phyloP scores from a whole-genome alignment of 164 flowering plant species.

The Chimonanthus salicifolius region DNA sequence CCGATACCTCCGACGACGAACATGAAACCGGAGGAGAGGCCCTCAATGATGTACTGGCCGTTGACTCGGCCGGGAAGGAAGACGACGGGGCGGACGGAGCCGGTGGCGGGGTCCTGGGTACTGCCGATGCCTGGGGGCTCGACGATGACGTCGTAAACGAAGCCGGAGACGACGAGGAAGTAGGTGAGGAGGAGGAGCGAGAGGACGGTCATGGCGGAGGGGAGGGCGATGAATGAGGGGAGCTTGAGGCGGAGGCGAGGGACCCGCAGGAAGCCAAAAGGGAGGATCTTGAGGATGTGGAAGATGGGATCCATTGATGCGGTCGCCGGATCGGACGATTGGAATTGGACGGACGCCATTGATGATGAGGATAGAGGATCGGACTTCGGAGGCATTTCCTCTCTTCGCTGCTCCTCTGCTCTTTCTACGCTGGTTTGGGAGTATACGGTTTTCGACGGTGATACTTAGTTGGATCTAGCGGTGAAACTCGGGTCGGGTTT shows the following conservation, averaged over 20 bases:
- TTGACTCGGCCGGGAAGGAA: slow-evolving; percentile 89
- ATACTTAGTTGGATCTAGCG: too few relatives aligned
- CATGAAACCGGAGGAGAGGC: slow-evolving; percentile 95
- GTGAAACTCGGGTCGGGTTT: too few relatives aligned
- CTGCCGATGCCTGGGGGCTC: slow-evolving; percentile 98
- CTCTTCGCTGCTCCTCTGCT: neutral
- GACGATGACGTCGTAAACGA: slow-evolving; percentile 95
- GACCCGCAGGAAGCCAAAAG: slow-evolving; percentile 69
- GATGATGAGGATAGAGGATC: slow-evolving; percentile 1
- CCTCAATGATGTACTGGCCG: slow-evolving; percentile 98
- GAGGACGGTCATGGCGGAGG: slow-evolving; percentile 75
- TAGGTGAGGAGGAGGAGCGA: slow-evolving; percentile 77
- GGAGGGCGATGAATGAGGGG: slow-evolving; percentile 65
- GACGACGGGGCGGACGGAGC: slow-evolving; percentile 79
- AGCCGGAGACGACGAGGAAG: slow-evolving; percentile 92
- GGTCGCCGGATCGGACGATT: neutral
- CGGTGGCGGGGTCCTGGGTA: slow-evolving; percentile 75
- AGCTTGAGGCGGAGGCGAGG: slow-evolving; percentile 91
- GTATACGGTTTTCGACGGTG: neutral
- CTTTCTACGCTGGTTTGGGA: neutral
- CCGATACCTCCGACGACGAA: slow-evolving; percentile 93
- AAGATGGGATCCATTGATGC: slow-evolving; percentile 57
- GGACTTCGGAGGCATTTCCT: slow-evolving; percentile 10
- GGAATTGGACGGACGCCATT: neutral
- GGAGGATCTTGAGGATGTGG: slow-evolving; percentile 56